phyloP scores from a whole-genome alignment of 495 filamentous ascomycete genomes.

The Thozetella sp. region DNA sequence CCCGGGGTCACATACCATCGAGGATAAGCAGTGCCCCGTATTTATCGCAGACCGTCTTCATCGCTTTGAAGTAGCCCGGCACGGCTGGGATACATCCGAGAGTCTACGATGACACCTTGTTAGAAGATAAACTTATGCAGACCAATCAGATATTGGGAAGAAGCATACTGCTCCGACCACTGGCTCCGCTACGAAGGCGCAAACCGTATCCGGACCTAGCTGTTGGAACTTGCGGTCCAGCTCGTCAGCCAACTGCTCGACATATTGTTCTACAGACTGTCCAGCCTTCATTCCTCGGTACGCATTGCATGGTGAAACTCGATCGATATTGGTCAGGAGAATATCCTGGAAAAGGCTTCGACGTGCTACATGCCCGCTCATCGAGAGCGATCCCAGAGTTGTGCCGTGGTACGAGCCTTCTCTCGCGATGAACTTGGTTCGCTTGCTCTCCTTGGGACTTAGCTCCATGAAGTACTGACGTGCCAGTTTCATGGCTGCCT shows the following conservation, averaged over 20 bases:
- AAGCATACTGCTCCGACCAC: slow-evolving; percentile 40
- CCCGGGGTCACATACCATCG: neutral
- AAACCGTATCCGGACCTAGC: slow-evolving; percentile 65
- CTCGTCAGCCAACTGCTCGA: slow-evolving; percentile 54
- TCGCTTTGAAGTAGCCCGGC: slow-evolving; percentile 61
- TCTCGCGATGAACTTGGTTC: slow-evolving; percentile 65
- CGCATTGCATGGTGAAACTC: slow-evolving; percentile 63
- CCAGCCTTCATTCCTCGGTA: slow-evolving; percentile 24
- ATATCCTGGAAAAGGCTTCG: slow-evolving; percentile 55
- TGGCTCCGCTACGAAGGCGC: slow-evolving; percentile 72
- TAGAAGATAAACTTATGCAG: slow-evolving; percentile 20
- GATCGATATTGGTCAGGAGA: slow-evolving; percentile 53
- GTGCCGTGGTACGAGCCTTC: slow-evolving; percentile 74
- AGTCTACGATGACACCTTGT: no score
- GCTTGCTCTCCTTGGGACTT: slow-evolving; percentile 23
- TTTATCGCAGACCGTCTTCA: slow-evolving; percentile 60
- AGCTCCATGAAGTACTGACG: slow-evolving; percentile 68
- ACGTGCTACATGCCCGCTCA: slow-evolving; percentile 59
- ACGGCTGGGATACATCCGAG: slow-evolving; percentile 25
- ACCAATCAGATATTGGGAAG: neutral
- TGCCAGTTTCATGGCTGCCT: slow-evolving; percentile 60
- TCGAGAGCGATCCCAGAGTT: slow-evolving; percentile 63
- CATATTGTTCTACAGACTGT: slow-evolving; percentile 36
- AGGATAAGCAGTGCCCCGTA: slow-evolving; percentile 66
- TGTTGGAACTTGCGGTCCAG: slow-evolving; percentile 68